Conservation (phyloP, 2,329 filamentous ascomycete genomes). For the Chaetomium sp. region DNA sequence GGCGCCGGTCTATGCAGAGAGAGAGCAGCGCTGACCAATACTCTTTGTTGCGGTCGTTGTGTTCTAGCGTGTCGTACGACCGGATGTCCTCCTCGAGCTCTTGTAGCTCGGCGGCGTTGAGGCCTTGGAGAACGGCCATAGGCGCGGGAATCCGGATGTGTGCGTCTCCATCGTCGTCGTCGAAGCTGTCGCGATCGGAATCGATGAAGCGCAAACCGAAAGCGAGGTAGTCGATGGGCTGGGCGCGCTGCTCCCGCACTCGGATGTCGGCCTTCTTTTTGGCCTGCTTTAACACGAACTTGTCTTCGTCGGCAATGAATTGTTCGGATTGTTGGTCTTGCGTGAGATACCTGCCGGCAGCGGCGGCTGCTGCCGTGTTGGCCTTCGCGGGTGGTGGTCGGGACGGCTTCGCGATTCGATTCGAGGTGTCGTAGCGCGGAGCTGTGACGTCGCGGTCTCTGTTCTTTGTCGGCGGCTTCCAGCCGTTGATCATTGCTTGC, state of each 20-base stretch:
- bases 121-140: slow-evolving; percentile 68
- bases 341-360: slow-evolving; percentile 47
- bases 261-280: slow-evolving; percentile 98
- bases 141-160: slow-evolving; percentile 73
- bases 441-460: slow-evolving; percentile 49
- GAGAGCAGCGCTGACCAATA: slow-evolving; percentile 91
- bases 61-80: slow-evolving; percentile 76
- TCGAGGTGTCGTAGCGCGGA: slow-evolving; percentile 49
- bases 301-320: slow-evolving; percentile 92
- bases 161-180: slow-evolving; percentile 71
- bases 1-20: slow-evolving; percentile 70
- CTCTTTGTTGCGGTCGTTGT: slow-evolving; percentile 66
- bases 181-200: slow-evolving; percentile 73
- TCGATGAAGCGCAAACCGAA: slow-evolving; percentile 89
- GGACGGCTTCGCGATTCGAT: slow-evolving; percentile 49
- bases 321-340: slow-evolving; percentile 71
- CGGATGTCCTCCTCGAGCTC: slow-evolving; percentile 77
- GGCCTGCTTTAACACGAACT: slow-evolving; percentile 90
- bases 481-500: slow-evolving; percentile 47
- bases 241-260: slow-evolving; percentile 82
- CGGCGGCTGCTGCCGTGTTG: slow-evolving; percentile 25
- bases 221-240: slow-evolving; percentile 87
- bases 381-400: slow-evolving; percentile 27
- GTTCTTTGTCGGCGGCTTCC: slow-evolving; percentile 33
- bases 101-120: slow-evolving; percentile 59